A percentile compares a stretch with the other conserved stretches of the same genome.
Evolutionary conservation across 331 rosid genomes (phyloP).

Genomic region (Erythrophleum ivorense): DNA sequence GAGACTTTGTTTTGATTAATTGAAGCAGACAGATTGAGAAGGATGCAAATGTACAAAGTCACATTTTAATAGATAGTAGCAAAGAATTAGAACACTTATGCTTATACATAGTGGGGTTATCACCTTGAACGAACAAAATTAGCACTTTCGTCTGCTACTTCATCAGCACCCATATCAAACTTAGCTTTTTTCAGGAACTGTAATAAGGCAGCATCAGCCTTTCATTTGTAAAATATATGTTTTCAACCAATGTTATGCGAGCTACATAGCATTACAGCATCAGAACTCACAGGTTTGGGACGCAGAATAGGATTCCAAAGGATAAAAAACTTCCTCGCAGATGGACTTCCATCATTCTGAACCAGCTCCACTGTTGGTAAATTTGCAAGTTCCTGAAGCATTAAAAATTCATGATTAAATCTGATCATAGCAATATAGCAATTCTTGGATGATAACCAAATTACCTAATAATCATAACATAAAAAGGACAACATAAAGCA

Average conservation of each 20-base stretch:
- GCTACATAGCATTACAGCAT: conserved; percentile 29
- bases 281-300: conserved; percentile 55
- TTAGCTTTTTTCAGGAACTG: conserved; percentile 51
- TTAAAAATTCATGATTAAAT: conserved; percentile 32
- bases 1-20: conserved; percentile 21
- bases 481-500: conserved; percentile 23
- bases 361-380: conserved; percentile 73
- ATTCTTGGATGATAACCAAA: conserved; percentile 13
- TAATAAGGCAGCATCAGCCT: conserved; percentile 34
- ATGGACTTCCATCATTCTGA: conserved; percentile 95
- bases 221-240: conserved; percentile 34
- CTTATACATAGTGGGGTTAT: conserved; percentile 15
- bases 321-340: conserved; percentile 81
- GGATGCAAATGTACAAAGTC: not conserved
- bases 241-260: conserved; percentile 21
- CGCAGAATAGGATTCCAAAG: conserved; percentile 79
- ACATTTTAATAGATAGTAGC: not conserved
- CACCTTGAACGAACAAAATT: conserved; percentile 68
- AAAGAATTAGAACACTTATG: not conserved
- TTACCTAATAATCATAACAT: conserved; percentile 16
- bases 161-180: conserved; percentile 36
- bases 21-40: conserved; percentile 15
- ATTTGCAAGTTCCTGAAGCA: conserved; percentile 86
- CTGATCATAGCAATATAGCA: conserved; percentile 13
- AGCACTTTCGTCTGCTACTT: conserved; percentile 49